phyloP scores from a whole-genome alignment of 495 filamentous ascomycete genomes.

The Glonium stellatum region DNA sequence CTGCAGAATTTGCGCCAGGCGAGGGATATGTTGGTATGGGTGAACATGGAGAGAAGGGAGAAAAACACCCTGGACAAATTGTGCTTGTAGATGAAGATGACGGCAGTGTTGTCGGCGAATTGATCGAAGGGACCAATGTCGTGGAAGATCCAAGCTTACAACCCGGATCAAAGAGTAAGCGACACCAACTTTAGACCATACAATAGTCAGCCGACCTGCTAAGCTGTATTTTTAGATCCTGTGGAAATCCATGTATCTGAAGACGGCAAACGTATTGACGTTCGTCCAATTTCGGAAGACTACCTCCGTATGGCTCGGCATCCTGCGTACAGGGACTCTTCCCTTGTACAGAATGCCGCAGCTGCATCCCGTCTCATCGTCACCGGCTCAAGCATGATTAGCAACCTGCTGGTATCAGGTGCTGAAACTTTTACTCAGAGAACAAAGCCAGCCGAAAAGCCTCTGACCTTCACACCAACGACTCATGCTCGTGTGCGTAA shows the following conservation, averaged over 20 bases:
- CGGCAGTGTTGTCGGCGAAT: slow-evolving; percentile 84
- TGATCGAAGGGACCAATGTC: slow-evolving; percentile 73
- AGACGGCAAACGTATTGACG: slow-evolving; percentile 63
- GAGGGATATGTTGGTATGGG: slow-evolving; percentile 62
- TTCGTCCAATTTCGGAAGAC: slow-evolving; percentile 71
- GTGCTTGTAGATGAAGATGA: slow-evolving; percentile 95
- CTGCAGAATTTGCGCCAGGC: slow-evolving; percentile 67
- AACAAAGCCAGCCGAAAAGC: slow-evolving; percentile 65
- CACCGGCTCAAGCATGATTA: slow-evolving; percentile 69
- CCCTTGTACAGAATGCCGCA: slow-evolving; percentile 81
- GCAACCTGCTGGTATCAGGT: slow-evolving; percentile 64
- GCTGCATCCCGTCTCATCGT: slow-evolving; percentile 90
- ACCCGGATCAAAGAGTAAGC: slow-evolving; percentile 79
- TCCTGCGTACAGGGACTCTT: slow-evolving; percentile 80
- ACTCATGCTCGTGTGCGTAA: slow-evolving; percentile 81
- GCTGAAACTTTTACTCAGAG: slow-evolving; percentile 77
- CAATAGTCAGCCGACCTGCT: not conserved
- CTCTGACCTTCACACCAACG: slow-evolving; percentile 77
- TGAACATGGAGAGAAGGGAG: slow-evolving; percentile 8
- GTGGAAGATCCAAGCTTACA: slow-evolving; percentile 66
- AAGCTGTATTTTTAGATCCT: slow-evolving; percentile 52
- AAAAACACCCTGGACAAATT: slow-evolving; percentile 56
- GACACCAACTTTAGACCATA: slow-evolving; percentile 9
- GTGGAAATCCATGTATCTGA: slow-evolving; percentile 81
- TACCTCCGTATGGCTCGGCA: slow-evolving; percentile 75